Conservation (phyloP, 192 early-diverging fungal genomes). For the Podochytrium sp. region DNA sequence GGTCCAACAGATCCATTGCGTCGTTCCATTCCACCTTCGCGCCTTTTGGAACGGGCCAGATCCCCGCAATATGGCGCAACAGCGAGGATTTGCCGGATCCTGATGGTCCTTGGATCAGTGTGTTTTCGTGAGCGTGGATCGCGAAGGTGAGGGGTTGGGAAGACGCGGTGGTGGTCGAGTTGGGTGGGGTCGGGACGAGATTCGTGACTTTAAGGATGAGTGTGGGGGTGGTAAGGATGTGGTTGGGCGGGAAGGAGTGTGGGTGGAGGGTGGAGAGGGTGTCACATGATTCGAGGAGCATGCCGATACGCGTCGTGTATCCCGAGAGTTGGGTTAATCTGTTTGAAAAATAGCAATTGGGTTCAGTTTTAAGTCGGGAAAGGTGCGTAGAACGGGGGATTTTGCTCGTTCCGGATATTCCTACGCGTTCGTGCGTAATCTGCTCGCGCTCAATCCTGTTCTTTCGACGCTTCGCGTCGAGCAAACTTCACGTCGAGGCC, state of each 20-base stretch:
- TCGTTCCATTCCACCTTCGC: too few relatives aligned
- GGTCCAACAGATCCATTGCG: too few relatives aligned
- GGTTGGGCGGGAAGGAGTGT: constrained; percentile 53
- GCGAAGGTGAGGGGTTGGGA: neutral
- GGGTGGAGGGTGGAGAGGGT: constrained; percentile 36
- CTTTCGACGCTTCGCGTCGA: too few relatives aligned
- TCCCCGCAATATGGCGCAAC: too few relatives aligned
- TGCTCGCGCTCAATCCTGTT: too few relatives aligned
- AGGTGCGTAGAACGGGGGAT: neutral
- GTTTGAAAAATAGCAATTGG: constrained; percentile 1
- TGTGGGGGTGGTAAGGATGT: neutral
- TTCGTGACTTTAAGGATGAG: constrained; percentile 35
- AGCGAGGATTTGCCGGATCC: constrained; percentile 87
- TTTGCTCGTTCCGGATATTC: too few relatives aligned
- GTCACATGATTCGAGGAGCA: constrained; percentile 77
- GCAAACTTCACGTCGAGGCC: too few relatives aligned
- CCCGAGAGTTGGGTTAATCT: constrained; percentile 78
- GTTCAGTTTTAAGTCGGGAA: neutral
- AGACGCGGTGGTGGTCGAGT: neutral
- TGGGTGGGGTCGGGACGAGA: constrained; percentile 40
- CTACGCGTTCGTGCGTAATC: too few relatives aligned
- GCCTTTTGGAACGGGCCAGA: neutral
- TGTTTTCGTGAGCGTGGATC: constrained; percentile 15
- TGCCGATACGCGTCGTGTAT: constrained; percentile 78
- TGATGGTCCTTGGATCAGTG: constrained; percentile 63